Conservation (phyloP, 2,329 filamentous ascomycete species). For the Aspergillus pseudotamarii region DNA sequence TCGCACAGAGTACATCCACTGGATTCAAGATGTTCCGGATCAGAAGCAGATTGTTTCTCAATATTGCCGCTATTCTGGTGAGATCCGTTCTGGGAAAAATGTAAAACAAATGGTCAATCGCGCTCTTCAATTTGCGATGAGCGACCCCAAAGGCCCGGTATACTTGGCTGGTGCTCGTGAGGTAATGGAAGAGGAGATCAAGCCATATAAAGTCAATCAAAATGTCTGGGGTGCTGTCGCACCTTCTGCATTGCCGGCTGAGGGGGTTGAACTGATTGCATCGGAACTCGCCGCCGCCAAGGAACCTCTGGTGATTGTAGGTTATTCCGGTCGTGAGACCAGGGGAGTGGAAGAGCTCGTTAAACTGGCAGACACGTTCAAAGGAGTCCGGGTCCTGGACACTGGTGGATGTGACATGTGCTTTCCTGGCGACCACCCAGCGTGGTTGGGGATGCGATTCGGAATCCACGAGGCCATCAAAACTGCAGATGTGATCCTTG, state of each 20-base stretch:
- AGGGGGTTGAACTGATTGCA: constrained; percentile 49
- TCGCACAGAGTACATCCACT: constrained; percentile 84
- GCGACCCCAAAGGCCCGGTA: constrained; percentile 75
- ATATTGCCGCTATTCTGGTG: constrained; percentile 81
- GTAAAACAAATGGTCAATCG: constrained; percentile 89
- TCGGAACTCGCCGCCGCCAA: constrained; percentile 50
- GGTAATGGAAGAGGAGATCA: constrained; percentile 82
- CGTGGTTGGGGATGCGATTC: constrained; percentile 71
- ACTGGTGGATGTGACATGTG: constrained; percentile 58
- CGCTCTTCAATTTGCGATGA: constrained; percentile 78
- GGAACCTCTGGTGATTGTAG: constrained; percentile 53
- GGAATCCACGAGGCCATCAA: constrained; percentile 73
- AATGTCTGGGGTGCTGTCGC: constrained; percentile 71
- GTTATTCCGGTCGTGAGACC: constrained; percentile 53
- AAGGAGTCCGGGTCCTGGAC: constrained; percentile 55
- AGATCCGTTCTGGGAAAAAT: constrained; percentile 82
- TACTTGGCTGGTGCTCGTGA: constrained; percentile 79
- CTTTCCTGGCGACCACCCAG: constrained; percentile 52
- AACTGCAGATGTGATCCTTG: constrained; percentile 79
- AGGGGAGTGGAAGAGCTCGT: constrained; percentile 49
- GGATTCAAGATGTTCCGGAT: constrained; percentile 82
- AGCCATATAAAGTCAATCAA: constrained; percentile 70
- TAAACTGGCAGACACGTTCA: constrained; percentile 50
- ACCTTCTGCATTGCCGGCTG: constrained; percentile 62
- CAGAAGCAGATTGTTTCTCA: constrained; percentile 79